Evolutionary conservation across 768 basidiomycete genomes (phyloP), one percentile per base, ranked within the genome.

Genomic region (Tephrocybe sp.): DNA sequence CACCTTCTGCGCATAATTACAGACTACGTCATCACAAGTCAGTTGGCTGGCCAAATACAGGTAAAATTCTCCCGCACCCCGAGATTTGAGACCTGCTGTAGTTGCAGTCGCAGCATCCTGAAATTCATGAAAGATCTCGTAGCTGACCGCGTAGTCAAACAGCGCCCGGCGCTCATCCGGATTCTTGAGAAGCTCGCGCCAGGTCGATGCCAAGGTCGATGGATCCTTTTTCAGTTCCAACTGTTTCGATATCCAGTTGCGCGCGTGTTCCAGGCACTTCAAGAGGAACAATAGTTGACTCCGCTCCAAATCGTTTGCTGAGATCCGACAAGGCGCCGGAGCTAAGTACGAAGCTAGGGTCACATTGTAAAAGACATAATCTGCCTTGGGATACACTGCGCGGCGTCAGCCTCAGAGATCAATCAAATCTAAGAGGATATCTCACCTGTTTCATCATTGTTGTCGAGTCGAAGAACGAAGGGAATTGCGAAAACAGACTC

Each of bases 401-500:
- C 5, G 5, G 34, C 6, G 9, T 11, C 16, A n/a, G n/a, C 16
- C 36, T 36, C 25, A 36, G 9, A 21, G 34, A 35, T 35, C 34
- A 35, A 7, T 16, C 6, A n/a, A 5, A 16, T 5, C 34, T 5
- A 11, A n/a, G 5, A 35, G 8, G 16, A 5, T 5, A 15, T 35
- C 34, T 5, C 9, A 35, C 34, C 34, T 35, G 34, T 35, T 7
- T 7, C n/a, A 35, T 35, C 34, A 5, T 35, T n/a, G 5, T 15
- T n/a, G 16, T 9, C 11, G 44, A 2, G 13, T 11, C 34, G 34
- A 11, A 35, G 16, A n/a, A 32, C 3, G 5, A 49, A n/a, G 2
- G 47, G 47, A 1, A 49, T 49, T 11, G 39, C 30, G 21, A 53
- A 49, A 27, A 49, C 31, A 16, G 18, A 22, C 15, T 44, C 13